Evolutionary conservation across 495 filamentous ascomycete species (phyloP).

Genomic region (Tuber borchii): DNA sequence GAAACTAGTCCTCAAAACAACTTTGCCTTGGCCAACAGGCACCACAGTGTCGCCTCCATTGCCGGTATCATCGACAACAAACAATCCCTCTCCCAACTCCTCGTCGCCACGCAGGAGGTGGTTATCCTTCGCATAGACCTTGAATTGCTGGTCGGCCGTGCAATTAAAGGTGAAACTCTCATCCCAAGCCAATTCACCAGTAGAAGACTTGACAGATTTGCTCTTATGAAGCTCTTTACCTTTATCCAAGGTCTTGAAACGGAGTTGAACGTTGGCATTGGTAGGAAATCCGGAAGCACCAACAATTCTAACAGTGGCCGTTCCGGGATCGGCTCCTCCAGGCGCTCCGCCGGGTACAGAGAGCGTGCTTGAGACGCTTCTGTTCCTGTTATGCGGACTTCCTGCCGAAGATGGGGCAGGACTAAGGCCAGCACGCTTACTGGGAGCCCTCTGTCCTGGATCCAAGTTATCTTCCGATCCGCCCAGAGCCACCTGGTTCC

Average conservation of each 20-base stretch:
- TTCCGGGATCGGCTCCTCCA: conserved; percentile 58
- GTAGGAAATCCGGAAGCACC: conserved; percentile 72
- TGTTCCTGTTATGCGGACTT: conserved; percentile 56
- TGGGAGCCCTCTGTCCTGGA: conserved; percentile 27
- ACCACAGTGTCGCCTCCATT: conserved; percentile 67
- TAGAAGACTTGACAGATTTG: conserved; percentile 63
- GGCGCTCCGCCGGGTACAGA: conserved; percentile 53
- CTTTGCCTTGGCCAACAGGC: conserved; percentile 59
- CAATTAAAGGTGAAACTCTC: conserved; percentile 73
- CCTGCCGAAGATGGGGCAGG: conserved; percentile 45
- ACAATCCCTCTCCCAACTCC: conserved; percentile 71
- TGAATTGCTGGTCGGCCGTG: conserved; percentile 77
- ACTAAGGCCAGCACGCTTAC: conserved; percentile 38
- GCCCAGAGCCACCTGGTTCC: conserved; percentile 16
- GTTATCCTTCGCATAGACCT: conserved; percentile 74
- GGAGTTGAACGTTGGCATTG: conserved; percentile 72
- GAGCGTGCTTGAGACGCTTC: conserved; percentile 60
- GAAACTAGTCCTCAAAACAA: conserved; percentile 64
- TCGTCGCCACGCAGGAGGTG: conserved; percentile 74
- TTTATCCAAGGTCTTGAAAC: conserved; percentile 78
- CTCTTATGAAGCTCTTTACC: conserved; percentile 80
- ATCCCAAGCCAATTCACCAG: conserved; percentile 59
- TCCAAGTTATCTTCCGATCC: conserved; percentile 18
- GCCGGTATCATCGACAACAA: conserved; percentile 81
- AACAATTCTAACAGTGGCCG: conserved; percentile 71